Evolutionary conservation across 257 asterid species (phyloP), one percentile per base, ranked within the genome.

Genomic region (Capsicum rhomboideum): DNA sequence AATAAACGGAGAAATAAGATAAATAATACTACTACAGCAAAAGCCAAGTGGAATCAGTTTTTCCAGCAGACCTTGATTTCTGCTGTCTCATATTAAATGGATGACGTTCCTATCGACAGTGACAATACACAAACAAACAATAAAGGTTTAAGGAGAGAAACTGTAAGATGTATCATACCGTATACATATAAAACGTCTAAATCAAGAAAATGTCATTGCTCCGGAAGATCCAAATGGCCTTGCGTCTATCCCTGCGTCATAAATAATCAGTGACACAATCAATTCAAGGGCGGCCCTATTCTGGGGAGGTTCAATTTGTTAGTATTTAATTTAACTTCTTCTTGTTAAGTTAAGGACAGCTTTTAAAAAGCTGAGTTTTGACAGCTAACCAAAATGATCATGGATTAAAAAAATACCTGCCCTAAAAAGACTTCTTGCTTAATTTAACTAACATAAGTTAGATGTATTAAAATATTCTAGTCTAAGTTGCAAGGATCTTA

Each of bases 81-180:
- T 8, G 81, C 44, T 23, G 81, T 49, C 21, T 26, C 63, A 23
- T 75, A 75, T 75, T 75, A 9, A 75, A 75, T 75, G 61, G 61
- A 75, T 75, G 29, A 75, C n/a, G 80, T 75, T 49, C 42, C 10
- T 49, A 74, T 75, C 81, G 2, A 8, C 37, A 26, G 81, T 49
- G 56, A 75, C 81, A 49, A 75, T 75, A 26, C 81, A 75, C 44
- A 50, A 75, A 50, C 26, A 75, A 75, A 75, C 81, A 75, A 75
- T 50, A 75, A 50, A 75, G 42, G 23, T 26, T 49, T 49, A 16
- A 75, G 26, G 59, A 26, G 16, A 28, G 80, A 49, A 49, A 75
- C 20, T 9, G 61, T 49, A 49, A 49, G 80, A 50, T 46, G 80
- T 49, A 75, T 49, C 80, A 49, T 50, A 75, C 23, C 26, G 42